Evolutionary conservation across 225 moss, liverwort and hornwort genomes (phyloP), one percentile per base, ranked within the genome.

Genomic region (Neckera pumila): DNA sequence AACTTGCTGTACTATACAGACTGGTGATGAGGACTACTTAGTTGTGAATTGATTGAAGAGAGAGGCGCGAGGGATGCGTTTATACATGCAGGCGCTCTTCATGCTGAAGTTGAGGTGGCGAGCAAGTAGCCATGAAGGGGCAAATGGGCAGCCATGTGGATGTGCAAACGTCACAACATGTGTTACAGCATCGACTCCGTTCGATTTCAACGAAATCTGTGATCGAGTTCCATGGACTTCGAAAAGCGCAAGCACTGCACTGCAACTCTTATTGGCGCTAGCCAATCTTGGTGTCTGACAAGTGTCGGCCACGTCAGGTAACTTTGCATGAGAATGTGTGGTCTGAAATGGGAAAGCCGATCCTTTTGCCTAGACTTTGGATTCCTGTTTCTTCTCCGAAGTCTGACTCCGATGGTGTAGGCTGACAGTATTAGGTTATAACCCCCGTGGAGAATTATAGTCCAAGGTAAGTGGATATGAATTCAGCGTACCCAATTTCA

Each of bases 181-280:
- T 87, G 89, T 87, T 62, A 85, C 87, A 87, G 64, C 82, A 87
- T 87, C 89, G 28, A 4, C 49, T 65, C 87, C 91, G 87, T 85
- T 59, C 25, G 69, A 89, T 84, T 81, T 81, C 70, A 61, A 85
- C 69, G 81, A 75, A 53, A 13, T 62, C 81, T 3, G 31, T 26
- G 64, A 74, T 58, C 58, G 58, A 64, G 76, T 33, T 62, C 14
- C 63, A 45, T 76, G 61, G 47, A 56, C 30, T 12, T 75, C 7
- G 54, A 30, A 75, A 84, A 64, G 40, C 18, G 49, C 42, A 80
- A 23, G 28, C 33, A 10, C 10, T 17, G 63, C 60, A 12, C 51
- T 76, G 45, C 73, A 40, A 53, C 42, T 42, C 34, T 27, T 11
- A 59, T 17, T 53, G 36, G 21, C 61, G 61, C 27, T 53, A 14